Evolutionary conservation across 768 basidiomycete species (phyloP), one percentile per base, ranked within the genome.

Genomic region (Lentinula guzmanii): DNA sequence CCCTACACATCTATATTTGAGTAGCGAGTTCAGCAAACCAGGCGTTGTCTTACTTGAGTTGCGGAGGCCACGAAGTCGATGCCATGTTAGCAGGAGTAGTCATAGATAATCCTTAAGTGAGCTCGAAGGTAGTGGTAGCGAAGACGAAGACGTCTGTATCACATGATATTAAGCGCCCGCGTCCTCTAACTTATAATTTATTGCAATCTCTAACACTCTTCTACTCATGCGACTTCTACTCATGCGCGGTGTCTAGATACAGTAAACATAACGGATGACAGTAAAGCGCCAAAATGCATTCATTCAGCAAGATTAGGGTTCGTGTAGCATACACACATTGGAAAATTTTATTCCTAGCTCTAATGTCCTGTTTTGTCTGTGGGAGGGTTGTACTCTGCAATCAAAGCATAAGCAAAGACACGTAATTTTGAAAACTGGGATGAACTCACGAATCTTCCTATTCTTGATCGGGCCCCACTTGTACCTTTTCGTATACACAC

Each of bases 401-500:
- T 34, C 16, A 54, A 6, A 60, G 63, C 51, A 9, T 61, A 8
- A 61, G 46, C 52, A 42, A 31, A 15, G 45, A 16, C 24, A 46
- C 41, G 43, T 41, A 43, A 24, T 11, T 56, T 37, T 45, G 35
- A 33, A 31, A 11, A 24, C 31, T 18, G 57, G 55, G 33, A 28
- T 62, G 13, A 21, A 84, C 91, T 74, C 63, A 93, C 93, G 66
- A 62, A 97, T 86, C 78, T 96, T 97, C 79, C 95, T 84, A 81
- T 88, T 91, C 86, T 98, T 98, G 76, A 98, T 86, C 55, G 81
- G 78, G 5, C 80, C 78, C 94, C 94, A 98, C 76, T 98, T 98
- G 86, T 93, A 95, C 69, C 93, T 86, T 79, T 98, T 98, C 70
- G 95, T 83, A 71, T 93, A 94, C 66, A 98, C 70, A 66, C 87